Base-by-base conservation (phyloP, 495 filamentous ascomycete species). In the Aspergillus sclerotiicarbonarius region DNA sequence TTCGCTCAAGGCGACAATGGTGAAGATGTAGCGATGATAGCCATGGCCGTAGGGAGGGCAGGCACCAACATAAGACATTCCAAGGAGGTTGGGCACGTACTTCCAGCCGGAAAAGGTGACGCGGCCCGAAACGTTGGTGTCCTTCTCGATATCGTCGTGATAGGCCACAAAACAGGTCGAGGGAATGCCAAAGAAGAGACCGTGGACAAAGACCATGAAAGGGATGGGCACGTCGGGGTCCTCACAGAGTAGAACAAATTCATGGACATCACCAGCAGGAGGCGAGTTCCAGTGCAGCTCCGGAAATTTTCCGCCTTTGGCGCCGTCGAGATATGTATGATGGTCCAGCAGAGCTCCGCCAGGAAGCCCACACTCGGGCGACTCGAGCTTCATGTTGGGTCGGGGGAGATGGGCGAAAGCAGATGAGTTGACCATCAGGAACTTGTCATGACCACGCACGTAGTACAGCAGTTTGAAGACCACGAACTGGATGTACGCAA, bases 191-290 rank as follows among this genome's bases (percentile, higher is more conserved):
- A 69, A 74, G 59, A 77, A 76, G 6, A 80, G 61, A 15, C 78
- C 79, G 51, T 83, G 82, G 20, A 72, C 63, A 31, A 80, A 69
- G 33, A 77, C 71, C 8, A 62, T 37, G 9, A 62, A 74, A 1
- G 80, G 80, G 25, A 81, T 58, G 4, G 81, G 79, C 15, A 70
- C 62, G 53, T 83, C 80, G n/a, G 76, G 70, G 45, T 82, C 80
- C 58, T 84, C 77, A n/a, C 70, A 72, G 13, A 81, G 60, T 1
- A 84, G 51, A 10, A 83, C 62, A 55, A 79, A 83, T 54, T 83
- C 70, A 57, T 73, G 71, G 3, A 80, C 75, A 1, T 66, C 35
- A 18, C 55, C 60, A 5, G 54, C 32, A 13, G 56, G 16, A 0
- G 68, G 71, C 12, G 60, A 45, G 2, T 57, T 66, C 80, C 76